Evolutionary conservation across 345 rosid species (phyloP).

Genomic region (Aegle marmelos): DNA sequence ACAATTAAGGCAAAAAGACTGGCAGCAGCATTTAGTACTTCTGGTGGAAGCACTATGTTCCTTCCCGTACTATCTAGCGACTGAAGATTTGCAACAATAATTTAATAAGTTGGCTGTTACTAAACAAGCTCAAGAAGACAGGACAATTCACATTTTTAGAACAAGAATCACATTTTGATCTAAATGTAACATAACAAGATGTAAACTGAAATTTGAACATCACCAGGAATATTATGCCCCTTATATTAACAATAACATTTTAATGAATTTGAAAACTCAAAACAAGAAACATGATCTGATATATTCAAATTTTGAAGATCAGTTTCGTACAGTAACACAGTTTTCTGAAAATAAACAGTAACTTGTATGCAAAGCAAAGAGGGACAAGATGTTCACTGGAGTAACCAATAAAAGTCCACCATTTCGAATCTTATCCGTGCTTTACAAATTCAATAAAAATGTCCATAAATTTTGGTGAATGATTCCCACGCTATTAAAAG

Average conservation of each 20-base stretch:
- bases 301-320: not conserved
- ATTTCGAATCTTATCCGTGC: too few species aligned
- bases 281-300: not conserved
- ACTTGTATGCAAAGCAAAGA: not conserved
- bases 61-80: constrained; percentile 55
- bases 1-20: constrained; percentile 71
- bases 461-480: not conserved
- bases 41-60: constrained; percentile 67
- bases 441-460: not conserved
- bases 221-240: not conserved
- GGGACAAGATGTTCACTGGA: not conserved
- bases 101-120: constrained; percentile 19
- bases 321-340: not conserved
- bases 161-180: not conserved
- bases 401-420: too few species aligned
- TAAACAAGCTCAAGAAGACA: constrained; percentile 9
- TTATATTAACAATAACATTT: not conserved
- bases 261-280: not conserved
- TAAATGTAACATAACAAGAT: not conserved
- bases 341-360: not conserved
- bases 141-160: not conserved
- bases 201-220: not conserved
- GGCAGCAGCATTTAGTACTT: constrained; percentile 81
- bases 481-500: not conserved
- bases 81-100: constrained; percentile 38